These are phyloP conservation scores for Chlorokybus atmophyticus DNA, from an alignment of 139 green algal genomes.

Conservation along the genomic window DNA sequence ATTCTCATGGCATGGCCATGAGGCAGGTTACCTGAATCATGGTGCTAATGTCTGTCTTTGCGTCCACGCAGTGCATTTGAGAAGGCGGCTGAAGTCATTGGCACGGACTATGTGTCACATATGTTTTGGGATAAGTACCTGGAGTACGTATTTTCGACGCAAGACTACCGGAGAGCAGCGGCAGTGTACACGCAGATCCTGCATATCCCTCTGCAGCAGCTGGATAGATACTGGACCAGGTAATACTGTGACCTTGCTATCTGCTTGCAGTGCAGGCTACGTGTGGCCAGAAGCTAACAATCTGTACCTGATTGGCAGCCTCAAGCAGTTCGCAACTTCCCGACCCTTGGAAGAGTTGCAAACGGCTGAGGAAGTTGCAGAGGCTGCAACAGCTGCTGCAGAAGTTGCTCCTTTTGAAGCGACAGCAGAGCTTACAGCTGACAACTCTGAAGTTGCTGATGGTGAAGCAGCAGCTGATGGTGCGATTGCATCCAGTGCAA, in stretches of 20 bases:
- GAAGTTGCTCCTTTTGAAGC: not conserved
- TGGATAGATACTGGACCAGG: constrained; percentile 51
- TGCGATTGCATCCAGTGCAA: not conserved
- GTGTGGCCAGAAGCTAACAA: too few relatives aligned
- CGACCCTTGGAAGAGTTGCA: constrained; percentile 5
- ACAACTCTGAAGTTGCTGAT: not conserved
- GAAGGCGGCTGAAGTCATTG: constrained; percentile 38
- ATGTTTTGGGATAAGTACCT: constrained; percentile 68
- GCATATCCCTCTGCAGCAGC: constrained; percentile 40
- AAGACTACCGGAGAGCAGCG: constrained; percentile 23
- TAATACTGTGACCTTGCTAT: constrained; percentile 7
- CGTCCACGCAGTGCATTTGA: constrained; percentile 76
- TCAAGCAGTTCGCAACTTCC: constrained; percentile 6
- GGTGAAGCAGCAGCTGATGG: not conserved
- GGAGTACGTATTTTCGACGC: constrained; percentile 34
- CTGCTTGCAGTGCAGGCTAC: too few relatives aligned
- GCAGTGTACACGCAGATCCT: constrained; percentile 49
- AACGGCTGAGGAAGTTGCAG: constrained; percentile 11
- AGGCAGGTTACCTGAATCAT: too few relatives aligned
- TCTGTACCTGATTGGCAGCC: constrained; percentile 6
- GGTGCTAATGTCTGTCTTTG: too few relatives aligned
- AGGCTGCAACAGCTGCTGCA: constrained; percentile 7
- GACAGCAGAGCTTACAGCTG: too few relatives aligned
- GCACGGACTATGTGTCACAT: constrained; percentile 49
- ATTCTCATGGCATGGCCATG: too few relatives aligned